Conservation (phyloP, 2,329 filamentous ascomycete genomes). For the Phialemoniopsis sp. region DNA sequence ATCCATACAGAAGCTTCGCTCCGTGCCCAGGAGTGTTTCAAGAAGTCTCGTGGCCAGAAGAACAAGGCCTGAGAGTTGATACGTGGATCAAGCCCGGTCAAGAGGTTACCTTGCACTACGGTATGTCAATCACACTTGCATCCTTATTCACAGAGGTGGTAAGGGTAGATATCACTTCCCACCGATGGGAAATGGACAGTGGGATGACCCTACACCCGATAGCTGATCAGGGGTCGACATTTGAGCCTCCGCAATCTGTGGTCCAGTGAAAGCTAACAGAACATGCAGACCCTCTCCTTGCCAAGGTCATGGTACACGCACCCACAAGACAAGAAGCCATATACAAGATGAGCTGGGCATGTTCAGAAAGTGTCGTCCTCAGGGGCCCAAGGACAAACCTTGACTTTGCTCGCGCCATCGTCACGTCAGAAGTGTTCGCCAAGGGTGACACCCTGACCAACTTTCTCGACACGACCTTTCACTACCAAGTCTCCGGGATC, state of each 20-base stretch:
- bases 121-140: too few species aligned
- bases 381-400: constrained; percentile 52
- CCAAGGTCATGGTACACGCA: constrained; percentile 54
- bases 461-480: constrained; percentile 47
- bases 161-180: too few species aligned
- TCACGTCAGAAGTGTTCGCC: constrained; percentile 38
- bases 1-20: constrained; percentile 52
- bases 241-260: too few species aligned
- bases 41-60: constrained; percentile 49
- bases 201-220: too few species aligned
- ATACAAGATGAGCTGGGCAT: constrained; percentile 36
- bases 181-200: too few species aligned
- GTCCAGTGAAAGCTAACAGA: too few species aligned
- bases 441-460: constrained; percentile 51
- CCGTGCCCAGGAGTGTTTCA: constrained; percentile 57
- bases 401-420: constrained; percentile 46
- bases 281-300: constrained; percentile 52
- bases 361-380: too few species aligned
- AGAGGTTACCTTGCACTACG: constrained; percentile 48
- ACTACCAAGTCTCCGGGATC: constrained; percentile 44
- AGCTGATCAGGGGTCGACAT: too few species aligned
- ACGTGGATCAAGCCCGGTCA: constrained; percentile 59
- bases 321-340: constrained; percentile 32
- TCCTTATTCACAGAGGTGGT: too few species aligned
- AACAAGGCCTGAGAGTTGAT: constrained; percentile 49